A percentile compares a stretch with the other conserved stretches of the same genome.
These are phyloP conservation scores for Ascocoryne sarcoides DNA, from an alignment of 2,329 filamentous ascomycete species.

Conservation along the genomic window DNA sequence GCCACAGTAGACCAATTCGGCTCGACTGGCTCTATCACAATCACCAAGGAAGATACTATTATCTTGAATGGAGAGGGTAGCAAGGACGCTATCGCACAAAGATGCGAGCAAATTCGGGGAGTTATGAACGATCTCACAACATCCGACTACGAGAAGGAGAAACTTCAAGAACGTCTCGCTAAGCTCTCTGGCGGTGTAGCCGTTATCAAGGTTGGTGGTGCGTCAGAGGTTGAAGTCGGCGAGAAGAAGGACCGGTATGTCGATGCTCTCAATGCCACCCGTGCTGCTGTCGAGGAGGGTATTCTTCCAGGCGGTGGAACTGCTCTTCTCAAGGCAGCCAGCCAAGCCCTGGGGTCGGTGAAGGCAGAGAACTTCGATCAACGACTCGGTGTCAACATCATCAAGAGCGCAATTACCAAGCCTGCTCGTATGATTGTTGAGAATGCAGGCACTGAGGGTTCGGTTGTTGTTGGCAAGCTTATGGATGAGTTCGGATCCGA, in stretches of 20 bases:
- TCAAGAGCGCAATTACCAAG: constrained; percentile 96
- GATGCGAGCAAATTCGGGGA: constrained; percentile 98
- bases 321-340: constrained; percentile 91
- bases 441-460: constrained; percentile 93
- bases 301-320: constrained; percentile 98
- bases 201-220: constrained; percentile 97
- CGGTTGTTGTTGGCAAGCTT: constrained; percentile 95
- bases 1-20: constrained; percentile 91
- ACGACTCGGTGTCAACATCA: constrained; percentile 93
- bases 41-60: constrained; percentile 99
- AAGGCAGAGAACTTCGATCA: constrained; percentile 97
- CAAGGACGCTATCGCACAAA: constrained; percentile 89
- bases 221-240: constrained; percentile 95
- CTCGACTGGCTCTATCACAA: constrained; percentile 95
- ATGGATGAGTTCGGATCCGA: constrained; percentile 84
- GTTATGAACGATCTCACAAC: constrained; percentile 91
- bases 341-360: constrained; percentile 73
- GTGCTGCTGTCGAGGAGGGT: constrained; percentile 96
- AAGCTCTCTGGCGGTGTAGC: constrained; percentile 99
- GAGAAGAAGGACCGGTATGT: constrained; percentile 99
- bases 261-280: constrained; percentile 94
- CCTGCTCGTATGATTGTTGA: constrained; percentile 93
- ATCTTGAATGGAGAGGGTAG: constrained; percentile 92
- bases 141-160: constrained; percentile 99
- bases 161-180: constrained; percentile 98